Base-by-base conservation (phyloP, 2,329 filamentous ascomycete species). In the Incumbomyces lentus region DNA sequence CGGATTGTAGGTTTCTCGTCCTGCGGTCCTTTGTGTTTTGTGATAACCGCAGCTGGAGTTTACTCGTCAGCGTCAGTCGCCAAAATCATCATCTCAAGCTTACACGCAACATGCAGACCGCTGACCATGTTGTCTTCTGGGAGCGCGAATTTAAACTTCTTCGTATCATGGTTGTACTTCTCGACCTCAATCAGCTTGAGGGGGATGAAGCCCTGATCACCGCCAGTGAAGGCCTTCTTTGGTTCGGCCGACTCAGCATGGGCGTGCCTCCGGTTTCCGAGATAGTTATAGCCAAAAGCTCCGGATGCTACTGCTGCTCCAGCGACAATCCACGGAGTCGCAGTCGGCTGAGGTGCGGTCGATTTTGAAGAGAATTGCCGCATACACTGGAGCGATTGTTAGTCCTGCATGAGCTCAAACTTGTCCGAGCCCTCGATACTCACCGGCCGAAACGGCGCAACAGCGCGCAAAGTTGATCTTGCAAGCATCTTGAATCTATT, bases 121-220 rank as follows among this genome's bases (percentile, higher is more conserved):
- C 86, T 90, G 44, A 94, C 82, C 68, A 83, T 79, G 63, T 95
- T 84, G 52, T 79, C 74, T 64, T 93, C 85, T 13, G 86, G 86
- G 36, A 96, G 79, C 60, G 82, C 80, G 69, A 98, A 96, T 58
- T 85, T 81, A 63, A 96, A 75, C 59, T 78, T 82, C 80, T 96
- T 96, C 59, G 88, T 93, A 75, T 96, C 96, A 75, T 89, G 84
- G 73, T 87, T 95, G 70, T 95, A 68, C 38, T 73, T 69, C 69
- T 94, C 84, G 41, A 88, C 76, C 47, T 82, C 79, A 47, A 86
- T 78, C 47, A 96, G 74, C 69, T 84, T 81, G 57, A 96, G 75
- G 52, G 80, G 81, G 53, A 95, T 66, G 69, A 88, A 96, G 56
- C 87, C 89, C 68, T 95, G 88, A 52, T 94, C 86, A 55, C 86